Conservation (phyloP, 2,329 filamentous ascomycete species). For the Leptodontidium sp. region DNA sequence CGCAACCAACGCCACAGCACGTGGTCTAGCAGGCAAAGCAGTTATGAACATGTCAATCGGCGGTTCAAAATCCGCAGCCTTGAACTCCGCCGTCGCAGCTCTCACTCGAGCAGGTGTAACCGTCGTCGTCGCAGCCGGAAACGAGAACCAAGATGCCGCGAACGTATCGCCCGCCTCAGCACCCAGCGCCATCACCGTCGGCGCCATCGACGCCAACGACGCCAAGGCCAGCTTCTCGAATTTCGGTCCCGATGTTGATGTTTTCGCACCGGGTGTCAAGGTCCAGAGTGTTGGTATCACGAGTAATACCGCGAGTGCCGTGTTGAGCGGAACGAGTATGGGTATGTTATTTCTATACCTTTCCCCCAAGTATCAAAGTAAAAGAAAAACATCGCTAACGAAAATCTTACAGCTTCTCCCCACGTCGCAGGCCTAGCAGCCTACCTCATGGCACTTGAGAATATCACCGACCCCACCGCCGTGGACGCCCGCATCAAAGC, state of each 20-base stretch:
- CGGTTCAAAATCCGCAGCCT: conserved; percentile 53
- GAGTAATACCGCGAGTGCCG: conserved; percentile 53
- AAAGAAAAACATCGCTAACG: no score
- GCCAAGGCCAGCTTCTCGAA: conserved; percentile 57
- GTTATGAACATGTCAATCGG: conserved; percentile 64
- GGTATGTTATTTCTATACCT: conserved; percentile 40
- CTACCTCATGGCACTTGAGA: conserved; percentile 65
- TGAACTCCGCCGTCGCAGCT: conserved; percentile 57
- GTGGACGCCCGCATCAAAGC: conserved; percentile 50
- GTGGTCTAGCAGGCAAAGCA: conserved; percentile 47
- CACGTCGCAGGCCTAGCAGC: conserved; percentile 73
- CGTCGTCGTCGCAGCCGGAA: conserved; percentile 63
- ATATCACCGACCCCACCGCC: conserved; percentile 50
- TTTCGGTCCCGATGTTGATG: conserved; percentile 57
- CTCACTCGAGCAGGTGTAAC: conserved; percentile 59
- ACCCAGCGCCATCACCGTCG: conserved; percentile 59
- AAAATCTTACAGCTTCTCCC: conserved; percentile 61
- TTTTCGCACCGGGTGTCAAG: conserved; percentile 59
- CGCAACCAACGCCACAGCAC: conserved; percentile 45
- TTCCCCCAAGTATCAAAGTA: not conserved
- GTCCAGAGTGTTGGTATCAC: conserved; percentile 57
- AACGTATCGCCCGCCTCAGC: conserved; percentile 58
- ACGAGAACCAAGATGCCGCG: conserved; percentile 52
- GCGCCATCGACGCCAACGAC: conserved; percentile 54
- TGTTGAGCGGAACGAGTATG: conserved; percentile 68